Evolutionary conservation across 805 yeast species (phyloP), one percentile per base, ranked within the genome.

Genomic region (Pichia nakasei): DNA sequence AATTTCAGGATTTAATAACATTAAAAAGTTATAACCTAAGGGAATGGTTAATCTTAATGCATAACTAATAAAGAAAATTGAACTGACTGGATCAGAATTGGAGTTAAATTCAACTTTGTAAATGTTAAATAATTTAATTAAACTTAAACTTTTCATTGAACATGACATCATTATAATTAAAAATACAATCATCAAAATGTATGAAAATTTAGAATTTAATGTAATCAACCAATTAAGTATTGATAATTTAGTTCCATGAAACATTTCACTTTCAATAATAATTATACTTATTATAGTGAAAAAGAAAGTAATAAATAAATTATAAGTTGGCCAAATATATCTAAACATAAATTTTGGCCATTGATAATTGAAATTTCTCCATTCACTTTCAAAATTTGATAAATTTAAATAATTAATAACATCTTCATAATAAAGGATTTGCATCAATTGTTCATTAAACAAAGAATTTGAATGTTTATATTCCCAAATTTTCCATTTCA

Each of bases 31-130:
- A 63, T 82, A 86, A 22, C 85, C 78, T 49, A 86, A 67, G 11
- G 95, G 95, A 12, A 86, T 80, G 0, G 95, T 84, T 57, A 86
- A 66, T 49, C 95, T 77, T 41, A 89, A 82, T 18, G 85, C 79
- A 54, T 86, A 85, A 54, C 84, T 82, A 19, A 88, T 78, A 59
- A 84, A 86, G 57, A 85, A 86, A 29, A 85, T 70, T 20, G 83
- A 73, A 15, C 86, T 78, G 0, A 85, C 82, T 0, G 85, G 82
- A 56, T 82, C 91, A 0, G 91, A 80, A 42, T 78, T 73, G 49
- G 72, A 72, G 18, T 81, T 78, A 13, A 83, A 87, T 38, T 61
- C 61, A 46, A 86, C 69, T 48, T 83, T 88, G 58, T 85, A 86
- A 59, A 82, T 71, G 56, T 82, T 81, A 68, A 86, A 86, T 6